phyloP scores from a whole-genome alignment of 345 rosid species.

The Stellera chamaejasme region DNA sequence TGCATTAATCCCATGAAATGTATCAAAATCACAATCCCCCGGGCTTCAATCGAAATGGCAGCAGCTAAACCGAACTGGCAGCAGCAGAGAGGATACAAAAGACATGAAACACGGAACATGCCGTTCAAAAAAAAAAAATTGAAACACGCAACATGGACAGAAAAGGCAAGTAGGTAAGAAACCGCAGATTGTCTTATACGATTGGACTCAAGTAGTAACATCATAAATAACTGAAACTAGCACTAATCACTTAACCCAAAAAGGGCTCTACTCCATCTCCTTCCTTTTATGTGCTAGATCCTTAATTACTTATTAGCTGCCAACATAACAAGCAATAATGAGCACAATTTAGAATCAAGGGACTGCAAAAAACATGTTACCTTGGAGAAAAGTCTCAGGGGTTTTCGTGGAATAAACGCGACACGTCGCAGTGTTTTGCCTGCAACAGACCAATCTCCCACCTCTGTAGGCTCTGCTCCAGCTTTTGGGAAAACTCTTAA shows the following conservation, averaged over 20 bases:
- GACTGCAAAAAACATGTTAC: constrained; percentile 26
- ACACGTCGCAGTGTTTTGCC: constrained; percentile 35
- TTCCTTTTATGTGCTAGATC: not conserved
- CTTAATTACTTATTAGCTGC: too few relatives aligned
- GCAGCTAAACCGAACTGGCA: not conserved
- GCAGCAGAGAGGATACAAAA: not conserved
- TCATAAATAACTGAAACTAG: not conserved
- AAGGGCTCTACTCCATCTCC: not conserved
- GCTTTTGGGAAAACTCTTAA: constrained; percentile 23
- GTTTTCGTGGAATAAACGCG: constrained; percentile 56
- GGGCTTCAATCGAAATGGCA: constrained; percentile 1
- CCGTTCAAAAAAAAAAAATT: too few relatives aligned
- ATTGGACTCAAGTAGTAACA: too few relatives aligned
- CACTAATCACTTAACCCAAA: not conserved
- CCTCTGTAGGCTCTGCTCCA: constrained; percentile 23
- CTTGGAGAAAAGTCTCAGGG: constrained; percentile 40
- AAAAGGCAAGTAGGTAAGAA: not conserved
- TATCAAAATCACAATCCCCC: constrained; percentile 6
- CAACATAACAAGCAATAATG: not conserved
- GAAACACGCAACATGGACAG: not conserved
- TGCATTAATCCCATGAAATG: constrained; percentile 18
- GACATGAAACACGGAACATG: not conserved
- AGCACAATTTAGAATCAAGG: not conserved
- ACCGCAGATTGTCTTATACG: not conserved
- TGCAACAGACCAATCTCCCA: constrained; percentile 39